Conservation (phyloP, 192 early-diverging fungal species). For the Gonapodya prolifera region DNA sequence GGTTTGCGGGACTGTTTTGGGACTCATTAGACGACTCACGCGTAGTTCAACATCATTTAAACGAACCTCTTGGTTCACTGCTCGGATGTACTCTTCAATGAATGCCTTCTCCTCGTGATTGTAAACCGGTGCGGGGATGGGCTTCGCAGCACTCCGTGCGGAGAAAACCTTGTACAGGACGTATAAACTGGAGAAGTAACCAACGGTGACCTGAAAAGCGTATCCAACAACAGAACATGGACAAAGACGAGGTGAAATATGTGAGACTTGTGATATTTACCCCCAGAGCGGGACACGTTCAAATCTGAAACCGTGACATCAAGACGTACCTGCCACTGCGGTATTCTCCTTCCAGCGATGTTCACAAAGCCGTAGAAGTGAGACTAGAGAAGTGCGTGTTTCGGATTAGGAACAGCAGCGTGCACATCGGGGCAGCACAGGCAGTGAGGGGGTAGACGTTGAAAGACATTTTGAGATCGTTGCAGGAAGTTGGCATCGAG, state of each 20-base stretch:
- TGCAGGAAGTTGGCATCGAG: no score
- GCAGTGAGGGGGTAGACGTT: no score
- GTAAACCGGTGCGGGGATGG: not conserved
- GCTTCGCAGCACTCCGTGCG: not conserved
- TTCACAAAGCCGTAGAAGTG: not conserved
- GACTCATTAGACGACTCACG: not conserved
- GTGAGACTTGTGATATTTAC: not conserved
- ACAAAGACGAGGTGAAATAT: not conserved
- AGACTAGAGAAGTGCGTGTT: not conserved
- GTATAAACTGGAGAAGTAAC: not conserved
- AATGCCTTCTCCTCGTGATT: conserved; percentile 3
- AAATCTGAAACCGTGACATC: not conserved
- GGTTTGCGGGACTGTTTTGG: not conserved
- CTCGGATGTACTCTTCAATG: conserved; percentile 1
- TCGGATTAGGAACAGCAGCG: no score
- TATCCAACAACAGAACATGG: not conserved
- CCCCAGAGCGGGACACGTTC: not conserved
- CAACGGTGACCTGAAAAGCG: not conserved
- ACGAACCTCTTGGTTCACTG: not conserved
- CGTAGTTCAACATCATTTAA: not conserved
- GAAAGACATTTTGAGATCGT: no score
- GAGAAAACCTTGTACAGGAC: not conserved
- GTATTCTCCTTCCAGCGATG: not conserved
- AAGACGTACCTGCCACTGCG: conserved; percentile 5
- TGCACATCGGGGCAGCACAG: no score